Percentiles rank a stretch among this genome's conserved stretches.
These are phyloP conservation scores for Colletotrichum destructivum DNA, from an alignment of 2,329 filamentous ascomycete genomes.

Conservation along the genomic window DNA sequence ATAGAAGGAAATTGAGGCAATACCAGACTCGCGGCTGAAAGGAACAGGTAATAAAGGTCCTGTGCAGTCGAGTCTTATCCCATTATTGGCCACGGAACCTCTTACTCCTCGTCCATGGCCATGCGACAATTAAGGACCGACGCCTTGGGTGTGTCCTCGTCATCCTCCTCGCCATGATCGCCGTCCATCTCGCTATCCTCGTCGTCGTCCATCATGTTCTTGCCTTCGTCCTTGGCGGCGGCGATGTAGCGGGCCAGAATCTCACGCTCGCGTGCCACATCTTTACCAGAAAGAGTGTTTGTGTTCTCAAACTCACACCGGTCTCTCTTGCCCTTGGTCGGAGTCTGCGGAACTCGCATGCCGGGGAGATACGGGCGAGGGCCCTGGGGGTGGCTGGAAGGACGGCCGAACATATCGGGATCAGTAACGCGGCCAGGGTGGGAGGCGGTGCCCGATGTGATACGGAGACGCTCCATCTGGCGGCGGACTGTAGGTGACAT, in stretches of 20 bases:
- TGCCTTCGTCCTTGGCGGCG: background rate
- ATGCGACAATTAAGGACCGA: slow-evolving; percentile 36
- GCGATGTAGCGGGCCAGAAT: slow-evolving; percentile 22
- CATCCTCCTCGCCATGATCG: background rate
- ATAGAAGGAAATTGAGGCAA: background rate
- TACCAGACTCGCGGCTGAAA: background rate
- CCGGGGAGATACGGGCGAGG: slow-evolving; percentile 11
- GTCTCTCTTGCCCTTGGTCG: slow-evolving; percentile 29
- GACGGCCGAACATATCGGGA: background rate
- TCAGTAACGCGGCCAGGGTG: background rate
- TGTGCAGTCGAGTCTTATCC: background rate
- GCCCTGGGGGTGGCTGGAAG: slow-evolving; percentile 8
- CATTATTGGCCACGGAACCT: background rate
- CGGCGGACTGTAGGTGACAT: slow-evolving; percentile 27
- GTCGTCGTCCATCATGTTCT: background rate
- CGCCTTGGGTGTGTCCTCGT: slow-evolving; percentile 35
- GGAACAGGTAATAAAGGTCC: too few species aligned
- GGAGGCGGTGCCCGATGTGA: background rate
- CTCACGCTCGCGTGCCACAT: slow-evolving; percentile 38
- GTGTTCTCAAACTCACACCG: slow-evolving; percentile 37
- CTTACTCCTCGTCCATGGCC: slow-evolving; percentile 21
- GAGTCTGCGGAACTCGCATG: slow-evolving; percentile 6
- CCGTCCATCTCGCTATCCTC: background rate
- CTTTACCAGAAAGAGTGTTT: slow-evolving; percentile 33
- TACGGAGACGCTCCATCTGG: slow-evolving; percentile 21